phyloP scores from a whole-genome alignment of 345 rosid genomes.

The Diplotaxis tenuifolia region DNA sequence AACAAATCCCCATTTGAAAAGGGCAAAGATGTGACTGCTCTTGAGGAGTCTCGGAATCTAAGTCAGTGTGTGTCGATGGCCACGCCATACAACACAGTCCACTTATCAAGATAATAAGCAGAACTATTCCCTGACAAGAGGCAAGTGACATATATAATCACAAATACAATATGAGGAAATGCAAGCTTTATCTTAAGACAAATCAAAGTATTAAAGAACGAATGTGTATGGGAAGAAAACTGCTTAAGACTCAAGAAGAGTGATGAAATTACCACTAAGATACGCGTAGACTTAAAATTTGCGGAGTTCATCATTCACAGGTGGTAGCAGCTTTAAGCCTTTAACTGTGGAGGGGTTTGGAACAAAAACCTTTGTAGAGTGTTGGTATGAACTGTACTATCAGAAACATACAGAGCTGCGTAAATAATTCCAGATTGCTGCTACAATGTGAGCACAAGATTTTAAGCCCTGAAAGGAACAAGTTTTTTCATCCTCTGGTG shows the following conservation, averaged over 20 bases:
- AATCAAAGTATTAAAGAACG: neutral
- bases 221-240: neutral
- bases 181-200: neutral
- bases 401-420: conserved; percentile 66
- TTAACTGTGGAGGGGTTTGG: conserved; percentile 43
- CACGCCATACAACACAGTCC: conserved; percentile 95
- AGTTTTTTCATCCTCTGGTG: no score
- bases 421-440: conserved; percentile 56
- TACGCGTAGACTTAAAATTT: conserved; percentile 72
- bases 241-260: neutral
- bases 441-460: no score
- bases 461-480: no score
- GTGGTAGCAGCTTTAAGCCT: conserved; percentile 24
- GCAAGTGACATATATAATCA: conserved; percentile 30
- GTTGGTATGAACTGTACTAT: conserved; percentile 48
- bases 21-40: conserved; percentile 27
- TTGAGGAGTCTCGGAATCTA: conserved; percentile 82
- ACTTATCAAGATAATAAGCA: conserved; percentile 78
- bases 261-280: conserved; percentile 58
- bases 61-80: conserved; percentile 89
- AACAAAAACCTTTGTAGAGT: conserved; percentile 68
- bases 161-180: neutral
- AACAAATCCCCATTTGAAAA: conserved; percentile 13
- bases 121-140: conserved; percentile 63
- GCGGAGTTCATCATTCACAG: conserved; percentile 81